Evolutionary conservation across 1,284 basidiomycete species (phyloP).

Genomic region (Caloboletus inedulis): DNA sequence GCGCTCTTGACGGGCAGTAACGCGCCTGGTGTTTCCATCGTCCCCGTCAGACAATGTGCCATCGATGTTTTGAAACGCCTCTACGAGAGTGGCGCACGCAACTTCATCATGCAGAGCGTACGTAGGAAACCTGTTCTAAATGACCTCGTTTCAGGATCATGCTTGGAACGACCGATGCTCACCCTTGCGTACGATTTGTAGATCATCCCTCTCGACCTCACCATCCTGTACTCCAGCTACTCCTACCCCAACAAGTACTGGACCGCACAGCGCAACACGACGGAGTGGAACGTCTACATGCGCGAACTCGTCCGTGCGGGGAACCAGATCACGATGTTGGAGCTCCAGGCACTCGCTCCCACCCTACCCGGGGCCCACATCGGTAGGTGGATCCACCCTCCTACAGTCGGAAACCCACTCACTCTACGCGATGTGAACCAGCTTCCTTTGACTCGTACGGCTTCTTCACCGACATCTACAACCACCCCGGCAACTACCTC

Average conservation of each 20-base stretch:
- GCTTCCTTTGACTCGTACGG: slow-evolving; percentile 36
- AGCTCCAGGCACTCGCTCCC: slow-evolving; percentile 41
- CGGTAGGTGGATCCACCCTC: slow-evolving; percentile 20
- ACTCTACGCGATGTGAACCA: not conserved
- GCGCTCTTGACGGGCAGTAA: slow-evolving; percentile 40
- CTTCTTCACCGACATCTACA: slow-evolving; percentile 36
- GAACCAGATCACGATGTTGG: slow-evolving; percentile 41
- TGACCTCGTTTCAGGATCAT: not conserved
- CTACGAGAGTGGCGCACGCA: slow-evolving; percentile 42
- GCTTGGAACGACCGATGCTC: not conserved
- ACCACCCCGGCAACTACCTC: slow-evolving; percentile 32
- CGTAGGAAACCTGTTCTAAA: not conserved
- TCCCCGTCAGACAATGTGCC: slow-evolving; percentile 42
- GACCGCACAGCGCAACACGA: slow-evolving; percentile 44
- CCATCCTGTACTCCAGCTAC: slow-evolving; percentile 41
- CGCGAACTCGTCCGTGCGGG: slow-evolving; percentile 42
- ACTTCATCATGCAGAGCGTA: slow-evolving; percentile 48
- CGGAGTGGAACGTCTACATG: slow-evolving; percentile 49
- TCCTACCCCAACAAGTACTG: slow-evolving; percentile 46
- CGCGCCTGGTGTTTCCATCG: slow-evolving; percentile 38
- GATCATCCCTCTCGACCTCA: slow-evolving; percentile 48
- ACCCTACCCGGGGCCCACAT: slow-evolving; percentile 34
- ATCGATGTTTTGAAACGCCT: slow-evolving; percentile 40
- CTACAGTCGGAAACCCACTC: not conserved
- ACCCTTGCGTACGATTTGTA: slow-evolving; percentile 16